A percentile compares a stretch with the other conserved stretches of the same genome.
These are phyloP conservation scores for Encephalitozoon cuniculi DNA, from an alignment of 371 early-diverging fungal genomes.

Conservation along the genomic window DNA sequence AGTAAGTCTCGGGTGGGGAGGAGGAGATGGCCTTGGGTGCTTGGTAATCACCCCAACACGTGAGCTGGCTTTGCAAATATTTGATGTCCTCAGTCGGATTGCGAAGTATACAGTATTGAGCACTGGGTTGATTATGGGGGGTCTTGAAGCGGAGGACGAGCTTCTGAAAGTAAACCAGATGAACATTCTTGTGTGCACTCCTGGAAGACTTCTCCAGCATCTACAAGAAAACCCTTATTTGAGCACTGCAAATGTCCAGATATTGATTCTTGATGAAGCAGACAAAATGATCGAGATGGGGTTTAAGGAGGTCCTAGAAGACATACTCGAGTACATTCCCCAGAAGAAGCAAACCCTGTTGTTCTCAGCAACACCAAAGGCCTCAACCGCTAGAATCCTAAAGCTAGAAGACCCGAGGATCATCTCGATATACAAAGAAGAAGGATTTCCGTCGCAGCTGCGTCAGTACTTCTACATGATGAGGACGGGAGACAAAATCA, in stretches of 20 bases:
- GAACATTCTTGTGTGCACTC: slow-evolving; percentile 88
- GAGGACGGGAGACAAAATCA: slow-evolving; percentile 75
- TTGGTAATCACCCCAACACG: slow-evolving; percentile 87
- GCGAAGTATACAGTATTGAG: slow-evolving; percentile 81
- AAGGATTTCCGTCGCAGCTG: slow-evolving; percentile 65
- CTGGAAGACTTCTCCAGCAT: slow-evolving; percentile 81
- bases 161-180: slow-evolving; percentile 72
- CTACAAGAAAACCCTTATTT: slow-evolving; percentile 30
- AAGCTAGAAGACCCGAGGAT: slow-evolving; percentile 85
- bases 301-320: slow-evolving; percentile 84
- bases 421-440: slow-evolving; percentile 92
- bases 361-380: slow-evolving; percentile 91
- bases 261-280: slow-evolving; percentile 93
- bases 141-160: slow-evolving; percentile 93
- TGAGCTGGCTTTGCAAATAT: slow-evolving; percentile 89
- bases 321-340: slow-evolving; percentile 72
- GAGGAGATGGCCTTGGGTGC: slow-evolving; percentile 63
- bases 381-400: slow-evolving; percentile 78
- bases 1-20: neutral
- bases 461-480: slow-evolving; percentile 86
- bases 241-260: slow-evolving; percentile 47
- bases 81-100: slow-evolving; percentile 75
- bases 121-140: slow-evolving; percentile 87
- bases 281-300: slow-evolving; percentile 94
- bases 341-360: slow-evolving; percentile 79